Evolutionary conservation across 1,284 basidiomycete genomes (phyloP).

Genomic region (Volvariella surrecta): DNA sequence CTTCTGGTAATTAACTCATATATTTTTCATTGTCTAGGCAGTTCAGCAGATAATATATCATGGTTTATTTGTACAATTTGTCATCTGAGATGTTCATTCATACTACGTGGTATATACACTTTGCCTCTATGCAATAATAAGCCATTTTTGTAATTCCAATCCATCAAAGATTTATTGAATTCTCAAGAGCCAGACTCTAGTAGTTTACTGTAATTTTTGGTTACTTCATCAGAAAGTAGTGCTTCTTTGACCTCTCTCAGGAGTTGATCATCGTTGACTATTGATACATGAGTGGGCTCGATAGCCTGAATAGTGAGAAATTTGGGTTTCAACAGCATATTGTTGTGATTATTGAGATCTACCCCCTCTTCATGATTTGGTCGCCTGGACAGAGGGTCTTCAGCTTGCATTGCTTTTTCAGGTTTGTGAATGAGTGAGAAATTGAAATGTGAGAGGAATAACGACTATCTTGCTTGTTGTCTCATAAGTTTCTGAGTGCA

Average conservation of each 20-base stretch:
- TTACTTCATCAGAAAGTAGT: too few relatives aligned
- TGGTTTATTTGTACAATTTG: too few relatives aligned
- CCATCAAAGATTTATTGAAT: not conserved
- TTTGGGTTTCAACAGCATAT: conserved; percentile 19
- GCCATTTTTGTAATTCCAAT: not conserved
- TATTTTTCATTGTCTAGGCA: too few relatives aligned
- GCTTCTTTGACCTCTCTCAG: conserved; percentile 7
- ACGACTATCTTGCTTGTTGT: conserved; percentile 31
- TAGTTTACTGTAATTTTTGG: not conserved
- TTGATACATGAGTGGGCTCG: conserved; percentile 3
- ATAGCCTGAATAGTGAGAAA: conserved; percentile 7
- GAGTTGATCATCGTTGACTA: conserved; percentile 8
- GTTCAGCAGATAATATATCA: too few relatives aligned
- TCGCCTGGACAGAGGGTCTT: conserved; percentile 32
- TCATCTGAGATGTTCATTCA: too few relatives aligned
- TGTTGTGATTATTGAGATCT: conserved; percentile 20
- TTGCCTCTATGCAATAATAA: not conserved
- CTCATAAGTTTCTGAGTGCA: conserved; percentile 25
- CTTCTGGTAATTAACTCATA: too few relatives aligned
- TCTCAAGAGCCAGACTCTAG: not conserved
- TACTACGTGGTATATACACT: not conserved
- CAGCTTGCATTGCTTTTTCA: conserved; percentile 20
- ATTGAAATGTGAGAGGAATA: conserved; percentile 24
- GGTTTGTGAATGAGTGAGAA: conserved; percentile 29
- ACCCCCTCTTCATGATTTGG: conserved; percentile 22